Conservation (phyloP, 1,284 basidiomycete species). For the Tilletiopsis washingtonensis region DNA sequence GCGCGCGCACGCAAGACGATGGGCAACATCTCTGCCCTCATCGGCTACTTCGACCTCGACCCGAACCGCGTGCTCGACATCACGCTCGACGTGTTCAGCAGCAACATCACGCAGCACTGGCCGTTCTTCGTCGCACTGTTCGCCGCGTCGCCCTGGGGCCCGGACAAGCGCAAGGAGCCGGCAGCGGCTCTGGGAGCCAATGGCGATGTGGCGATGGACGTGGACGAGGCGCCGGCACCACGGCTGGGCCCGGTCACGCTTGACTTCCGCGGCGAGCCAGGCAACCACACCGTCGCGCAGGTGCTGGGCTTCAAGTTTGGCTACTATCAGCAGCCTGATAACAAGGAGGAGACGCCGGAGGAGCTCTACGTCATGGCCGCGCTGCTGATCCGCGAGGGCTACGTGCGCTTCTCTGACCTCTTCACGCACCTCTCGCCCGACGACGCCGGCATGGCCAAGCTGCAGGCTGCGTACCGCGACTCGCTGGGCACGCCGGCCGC, state of each 20-base stretch:
- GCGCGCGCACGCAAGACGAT: constrained; percentile 38
- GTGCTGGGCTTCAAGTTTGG: constrained; percentile 92
- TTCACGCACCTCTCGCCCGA: constrained; percentile 64
- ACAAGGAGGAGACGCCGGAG: constrained; percentile 55
- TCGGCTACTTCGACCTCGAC: constrained; percentile 84
- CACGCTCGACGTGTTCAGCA: constrained; percentile 80
- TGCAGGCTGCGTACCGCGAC: constrained; percentile 62
- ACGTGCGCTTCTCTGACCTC: constrained; percentile 75
- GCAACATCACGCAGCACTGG: constrained; percentile 73
- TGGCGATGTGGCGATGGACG: constrained; percentile 5
- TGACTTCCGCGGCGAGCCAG: constrained; percentile 49
- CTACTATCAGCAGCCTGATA: constrained; percentile 61
- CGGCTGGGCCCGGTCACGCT: constrained; percentile 6
- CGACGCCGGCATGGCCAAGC: constrained; percentile 38
- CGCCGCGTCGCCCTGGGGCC: constrained; percentile 70
- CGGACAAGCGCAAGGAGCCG: background rate
- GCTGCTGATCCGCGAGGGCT: constrained; percentile 76
- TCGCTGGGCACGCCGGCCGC: constrained; percentile 54
- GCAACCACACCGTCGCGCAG: constrained; percentile 60
- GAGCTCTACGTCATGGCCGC: constrained; percentile 76
- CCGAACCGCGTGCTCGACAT: constrained; percentile 89
- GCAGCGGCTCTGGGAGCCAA: background rate
- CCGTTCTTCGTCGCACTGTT: constrained; percentile 85
- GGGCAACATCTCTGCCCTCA: constrained; percentile 35
- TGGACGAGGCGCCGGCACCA: constrained; percentile 5